A percentile compares a stretch with the other conserved stretches of the same genome.
phyloP scores from a whole-genome alignment of 805 yeast genomes.

The Suhomyces prunicola region DNA sequence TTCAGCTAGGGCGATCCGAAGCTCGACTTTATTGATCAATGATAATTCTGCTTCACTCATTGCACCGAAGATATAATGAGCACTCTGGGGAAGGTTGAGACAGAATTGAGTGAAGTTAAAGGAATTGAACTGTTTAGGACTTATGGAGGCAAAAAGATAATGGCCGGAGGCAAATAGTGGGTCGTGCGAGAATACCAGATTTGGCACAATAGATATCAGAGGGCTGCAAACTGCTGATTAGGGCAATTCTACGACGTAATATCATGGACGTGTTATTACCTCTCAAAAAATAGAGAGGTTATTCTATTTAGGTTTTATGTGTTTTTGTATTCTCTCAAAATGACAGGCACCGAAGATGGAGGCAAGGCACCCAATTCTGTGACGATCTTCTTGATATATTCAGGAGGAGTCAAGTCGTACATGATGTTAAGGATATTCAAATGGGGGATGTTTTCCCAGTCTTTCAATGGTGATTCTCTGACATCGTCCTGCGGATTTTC shows the following conservation, averaged over 20 bases:
- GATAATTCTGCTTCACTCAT: conserved; percentile 51
- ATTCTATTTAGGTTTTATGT: conserved; percentile 14
- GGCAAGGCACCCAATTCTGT: conserved; percentile 96
- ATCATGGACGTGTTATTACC: background rate
- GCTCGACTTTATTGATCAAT: conserved; percentile 73
- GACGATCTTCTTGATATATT: conserved; percentile 87
- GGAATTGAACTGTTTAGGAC: background rate
- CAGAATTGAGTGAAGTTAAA: background rate
- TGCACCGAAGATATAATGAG: background rate
- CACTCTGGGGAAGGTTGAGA: background rate
- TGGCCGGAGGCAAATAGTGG: background rate
- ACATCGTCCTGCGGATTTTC: conserved; percentile 15
- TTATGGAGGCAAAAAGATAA: background rate
- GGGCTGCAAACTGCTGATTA: background rate
- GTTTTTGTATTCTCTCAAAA: conserved; percentile 83
- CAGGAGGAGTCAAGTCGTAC: conserved; percentile 94
- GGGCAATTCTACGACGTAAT: background rate
- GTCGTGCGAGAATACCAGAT: conserved; percentile 1
- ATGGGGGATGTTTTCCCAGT: conserved; percentile 62
- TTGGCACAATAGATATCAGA: background rate
- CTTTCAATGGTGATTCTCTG: conserved; percentile 44
- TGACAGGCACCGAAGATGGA: conserved; percentile 97
- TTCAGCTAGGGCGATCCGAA: conserved; percentile 73
- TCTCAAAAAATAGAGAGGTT: background rate
- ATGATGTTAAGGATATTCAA: conserved; percentile 78